A percentile compares a stretch with the other conserved stretches of the same genome.
Conservation (phyloP, 208 protist genomes). For the Acanthamoeba triangularis region DNA sequence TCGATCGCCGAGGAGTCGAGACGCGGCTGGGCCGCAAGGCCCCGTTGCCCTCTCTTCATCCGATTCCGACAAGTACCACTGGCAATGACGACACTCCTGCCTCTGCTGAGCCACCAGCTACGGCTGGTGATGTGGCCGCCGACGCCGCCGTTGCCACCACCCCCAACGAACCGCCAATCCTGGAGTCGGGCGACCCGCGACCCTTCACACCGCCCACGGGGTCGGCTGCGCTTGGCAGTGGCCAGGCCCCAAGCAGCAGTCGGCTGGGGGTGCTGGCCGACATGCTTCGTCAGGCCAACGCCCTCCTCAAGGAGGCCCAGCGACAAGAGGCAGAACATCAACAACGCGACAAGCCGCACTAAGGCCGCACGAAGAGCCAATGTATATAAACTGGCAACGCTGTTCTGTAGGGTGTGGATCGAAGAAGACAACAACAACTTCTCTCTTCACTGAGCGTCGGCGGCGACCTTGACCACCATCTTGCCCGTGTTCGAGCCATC, state of each 20-base stretch:
- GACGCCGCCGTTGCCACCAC: no score
- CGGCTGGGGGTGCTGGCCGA: neutral
- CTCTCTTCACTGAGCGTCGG: no score
- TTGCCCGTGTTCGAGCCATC: no score
- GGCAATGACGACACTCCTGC: neutral
- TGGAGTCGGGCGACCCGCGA: neutral
- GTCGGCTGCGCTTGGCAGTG: neutral
- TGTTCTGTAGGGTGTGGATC: no score
- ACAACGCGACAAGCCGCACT: no score
- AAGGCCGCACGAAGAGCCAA: no score
- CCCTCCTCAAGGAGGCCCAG: neutral
- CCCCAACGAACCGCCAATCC: no score
- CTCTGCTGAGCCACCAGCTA: neutral
- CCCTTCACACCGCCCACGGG: neutral
- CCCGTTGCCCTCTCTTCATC: slow-evolving; percentile 1
- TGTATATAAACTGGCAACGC: no score
- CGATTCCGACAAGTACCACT: neutral
- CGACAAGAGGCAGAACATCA: no score
- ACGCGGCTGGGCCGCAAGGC: slow-evolving; percentile 4
- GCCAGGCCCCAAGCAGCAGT: neutral
- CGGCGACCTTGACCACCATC: no score
- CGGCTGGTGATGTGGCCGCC: no score
- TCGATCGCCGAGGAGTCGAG: slow-evolving; percentile 11
- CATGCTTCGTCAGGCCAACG: neutral
- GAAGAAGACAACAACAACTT: no score